Conservation (phyloP, 202 grass and related monocot species). For the Setaria viridis region DNA sequence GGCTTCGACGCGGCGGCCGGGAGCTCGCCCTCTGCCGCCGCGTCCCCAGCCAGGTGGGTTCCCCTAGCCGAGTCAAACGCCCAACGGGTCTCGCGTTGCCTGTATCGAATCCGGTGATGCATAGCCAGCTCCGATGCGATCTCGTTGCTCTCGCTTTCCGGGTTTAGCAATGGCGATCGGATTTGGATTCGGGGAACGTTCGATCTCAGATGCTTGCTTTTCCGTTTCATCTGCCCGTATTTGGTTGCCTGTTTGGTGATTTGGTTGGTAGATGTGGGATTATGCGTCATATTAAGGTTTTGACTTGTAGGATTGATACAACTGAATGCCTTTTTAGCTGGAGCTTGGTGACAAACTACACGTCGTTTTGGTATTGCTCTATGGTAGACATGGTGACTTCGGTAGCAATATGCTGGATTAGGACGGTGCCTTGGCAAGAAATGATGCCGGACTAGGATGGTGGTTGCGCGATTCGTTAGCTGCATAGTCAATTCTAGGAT, state of each 20-base stretch:
- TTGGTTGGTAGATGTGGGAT: conserved; percentile 47
- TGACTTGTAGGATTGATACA: conserved; percentile 33
- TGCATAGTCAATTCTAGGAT: conserved; percentile 43
- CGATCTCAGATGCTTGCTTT: conserved; percentile 36
- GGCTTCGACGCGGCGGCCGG: conserved; percentile 52
- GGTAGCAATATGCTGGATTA: no score
- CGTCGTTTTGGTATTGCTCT: not conserved
- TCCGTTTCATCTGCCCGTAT: not conserved
- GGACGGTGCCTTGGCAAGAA: conserved; percentile 15
- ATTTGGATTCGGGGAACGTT: conserved; percentile 45
- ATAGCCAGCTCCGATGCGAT: conserved; percentile 46
- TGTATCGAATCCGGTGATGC: conserved; percentile 47
- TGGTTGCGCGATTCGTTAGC: conserved; percentile 52
- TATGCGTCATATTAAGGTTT: conserved; percentile 40
- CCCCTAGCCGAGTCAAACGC: conserved; percentile 23
- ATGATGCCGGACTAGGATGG: conserved; percentile 34
- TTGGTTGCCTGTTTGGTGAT: conserved; percentile 34
- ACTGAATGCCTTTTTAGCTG: conserved; percentile 35
- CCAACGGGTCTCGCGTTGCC: not conserved
- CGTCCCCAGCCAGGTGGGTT: conserved; percentile 64
- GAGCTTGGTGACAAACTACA: conserved; percentile 17
- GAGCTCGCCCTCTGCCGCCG: conserved; percentile 59
- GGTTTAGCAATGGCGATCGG: conserved; percentile 48
- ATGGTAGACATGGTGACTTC: not conserved
- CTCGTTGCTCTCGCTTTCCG: conserved; percentile 25